A percentile compares a stretch with the other conserved stretches of the same genome.
Conservation (phyloP, 495 filamentous ascomycete genomes). For the Aspergillus egyptiacus region DNA sequence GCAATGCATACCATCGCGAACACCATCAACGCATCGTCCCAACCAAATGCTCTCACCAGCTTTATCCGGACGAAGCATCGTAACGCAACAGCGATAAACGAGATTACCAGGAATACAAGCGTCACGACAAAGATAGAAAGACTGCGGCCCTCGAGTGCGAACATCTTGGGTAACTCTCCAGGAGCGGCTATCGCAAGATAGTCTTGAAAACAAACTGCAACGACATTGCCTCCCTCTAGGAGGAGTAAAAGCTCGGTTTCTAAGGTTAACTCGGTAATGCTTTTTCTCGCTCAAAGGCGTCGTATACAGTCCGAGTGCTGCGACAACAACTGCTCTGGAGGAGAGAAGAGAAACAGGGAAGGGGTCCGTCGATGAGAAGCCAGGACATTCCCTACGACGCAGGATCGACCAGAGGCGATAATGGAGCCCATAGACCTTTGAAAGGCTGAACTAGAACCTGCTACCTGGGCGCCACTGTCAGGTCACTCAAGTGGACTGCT, state of each 20-base stretch:
- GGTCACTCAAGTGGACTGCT: too few relatives aligned
- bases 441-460: background rate
- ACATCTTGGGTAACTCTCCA: conserved; percentile 22
- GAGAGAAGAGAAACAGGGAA: background rate
- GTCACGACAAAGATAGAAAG: conserved; percentile 36
- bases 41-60: conserved; percentile 38
- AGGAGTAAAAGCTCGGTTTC: background rate
- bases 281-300: background rate
- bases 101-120: conserved; percentile 32
- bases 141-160: conserved; percentile 33
- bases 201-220: background rate
- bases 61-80: conserved; percentile 39
- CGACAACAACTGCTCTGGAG: background rate
- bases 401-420: conserved; percentile 5
- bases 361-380: too few relatives aligned
- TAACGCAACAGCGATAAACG: conserved; percentile 33
- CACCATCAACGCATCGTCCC: conserved; percentile 41
- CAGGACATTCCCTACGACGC: background rate
- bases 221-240: conserved; percentile 1
- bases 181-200: background rate
- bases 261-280: background rate
- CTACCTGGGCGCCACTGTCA: background rate
- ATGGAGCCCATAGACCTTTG: background rate
- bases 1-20: conserved; percentile 33
- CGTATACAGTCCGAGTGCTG: background rate